phyloP scores from a whole-genome alignment of 169 alveolate genomes.

The Cryptosporidium xiaoi region DNA sequence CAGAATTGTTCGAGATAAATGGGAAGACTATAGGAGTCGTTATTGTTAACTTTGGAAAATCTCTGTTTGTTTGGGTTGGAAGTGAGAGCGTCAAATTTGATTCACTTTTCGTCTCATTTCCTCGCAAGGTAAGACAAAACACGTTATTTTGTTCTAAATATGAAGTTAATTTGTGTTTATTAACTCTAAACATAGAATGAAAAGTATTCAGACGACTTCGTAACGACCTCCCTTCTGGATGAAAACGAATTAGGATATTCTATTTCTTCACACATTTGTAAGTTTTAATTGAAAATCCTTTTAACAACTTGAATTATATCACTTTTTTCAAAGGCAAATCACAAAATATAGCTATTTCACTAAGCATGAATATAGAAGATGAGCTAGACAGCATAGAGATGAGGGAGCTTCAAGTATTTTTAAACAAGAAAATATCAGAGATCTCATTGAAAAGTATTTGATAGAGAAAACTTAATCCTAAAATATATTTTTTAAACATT shows the following conservation, averaged over 20 bases:
- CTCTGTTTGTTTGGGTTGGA: conserved; percentile 61
- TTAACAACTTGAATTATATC: neutral
- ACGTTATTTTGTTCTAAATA: neutral
- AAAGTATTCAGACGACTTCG: neutral
- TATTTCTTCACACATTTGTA: conserved; percentile 57
- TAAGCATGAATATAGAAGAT: conserved; percentile 14
- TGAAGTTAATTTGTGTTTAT: neutral
- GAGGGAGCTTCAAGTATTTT: neutral
- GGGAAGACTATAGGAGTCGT: neutral
- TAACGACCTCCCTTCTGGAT: conserved; percentile 32
- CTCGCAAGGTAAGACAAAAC: neutral
- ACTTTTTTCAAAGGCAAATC: conserved; percentile 12
- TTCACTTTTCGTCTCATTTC: neutral
- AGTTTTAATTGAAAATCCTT: neutral
- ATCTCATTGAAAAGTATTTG: neutral
- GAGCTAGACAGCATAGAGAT: conserved; percentile 2
- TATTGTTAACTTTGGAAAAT: conserved; percentile 39
- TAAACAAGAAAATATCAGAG: conserved; percentile 14
- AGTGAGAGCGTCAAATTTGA: neutral
- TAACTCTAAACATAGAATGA: neutral
- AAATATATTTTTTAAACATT: neutral
- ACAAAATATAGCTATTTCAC: conserved; percentile 5
- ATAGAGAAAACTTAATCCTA: too few relatives aligned
- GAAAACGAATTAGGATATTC: conserved; percentile 37
- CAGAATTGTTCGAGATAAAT: conserved; percentile 9